Base-by-base conservation (phyloP, 2,329 filamentous ascomycete species). In the Aspergillus ibericus region DNA sequence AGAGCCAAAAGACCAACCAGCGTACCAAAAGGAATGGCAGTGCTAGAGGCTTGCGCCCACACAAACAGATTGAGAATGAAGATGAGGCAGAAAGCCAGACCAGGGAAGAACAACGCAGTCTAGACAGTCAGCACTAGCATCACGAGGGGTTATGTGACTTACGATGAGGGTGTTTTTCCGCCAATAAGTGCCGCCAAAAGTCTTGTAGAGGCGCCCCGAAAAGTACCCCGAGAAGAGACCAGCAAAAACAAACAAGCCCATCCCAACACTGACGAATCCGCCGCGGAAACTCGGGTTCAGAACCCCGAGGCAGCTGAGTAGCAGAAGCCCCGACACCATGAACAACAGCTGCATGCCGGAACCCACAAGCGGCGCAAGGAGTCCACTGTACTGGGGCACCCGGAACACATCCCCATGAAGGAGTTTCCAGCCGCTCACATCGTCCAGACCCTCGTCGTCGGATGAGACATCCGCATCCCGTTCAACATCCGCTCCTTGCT, bases 341-440 rank as follows among this genome's bases (percentile, higher is more conserved):
- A 93, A 92, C 10, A 96, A 81, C 1, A 96, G 82, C 76, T 96
- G 92, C 82, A 90, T 92, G 42, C 92, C 92, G 1, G 91, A 96
- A 3, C 92, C 92, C 18, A 96, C 82, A 7, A 96, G 78, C 1
- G 92, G 91, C 0, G 92, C 91, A 38, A 96, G 81, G 2, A 96
- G 80, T 53, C 86, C 84, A 27, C 90, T 90, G 63, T 86, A 84
- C 2, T 80, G 75, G 0, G 92, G 92, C 25, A 87, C 81, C 48
- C 92, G 85, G 78, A 96, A 96, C 4, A 96, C 90, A 73, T 96
- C 92, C n/a, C 85, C 90, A 68, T 96, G 91, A 2, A 96, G 81
- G 15, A 95, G 80, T 73, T 96, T 96, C 92, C 92, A 96, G 52
- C 92, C 91, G 1, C 90, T 91, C 27, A 90, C 83, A 66, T 96